Evolutionary conservation across 2,329 filamentous ascomycete genomes (phyloP), one percentile per base, ranked within the genome.

Genomic region (Penicillium expansum): DNA sequence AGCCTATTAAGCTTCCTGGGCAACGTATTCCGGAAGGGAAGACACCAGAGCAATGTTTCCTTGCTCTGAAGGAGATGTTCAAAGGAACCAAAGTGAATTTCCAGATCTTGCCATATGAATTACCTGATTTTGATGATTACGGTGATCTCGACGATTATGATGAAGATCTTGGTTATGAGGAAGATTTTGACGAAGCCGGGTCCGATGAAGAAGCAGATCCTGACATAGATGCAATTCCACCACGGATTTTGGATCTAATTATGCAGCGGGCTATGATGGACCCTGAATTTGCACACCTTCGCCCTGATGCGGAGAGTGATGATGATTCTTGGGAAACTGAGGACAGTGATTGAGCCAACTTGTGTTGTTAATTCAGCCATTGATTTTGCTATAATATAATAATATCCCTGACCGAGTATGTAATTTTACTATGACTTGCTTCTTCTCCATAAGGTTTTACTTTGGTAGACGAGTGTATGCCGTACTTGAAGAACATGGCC

Each of bases 51-150:
- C 43, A 66, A 44, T 65, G 58, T 43, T 62, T 60, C 32, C 22
- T 49, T 8, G 54, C 35, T 30, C 39, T 68, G 2, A 29, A 35
- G 10, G 54, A 58, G 3, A 18, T 65, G 38, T 69, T 69, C 45
- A 58, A 60, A 11, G 60, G 51, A 6, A 63, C 62, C 3, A 30
- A 48, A n/a, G 59, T 65, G 5, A 52, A 66, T 10, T 66, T 61
- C 32, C 13, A 48, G 5, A 63, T 67, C 38, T 11, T 38, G 1
- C 53, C 60, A 0, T 61, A 63, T 11, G n/a, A 29, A 8, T 13
- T 47, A 13, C 50, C 30, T 29, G 24, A 53, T 5, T 48, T 56
- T 16, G 30, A 52, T 22, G 50, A 52, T 27, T 44, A 44, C 11
- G 49, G 14, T 11, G 30, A 35, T 20, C 16, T 35, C 10, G 50